Evolutionary conservation across 805 yeast genomes (phyloP), one percentile per base, ranked within the genome.

Genomic region (Huiozyma sinensis): DNA sequence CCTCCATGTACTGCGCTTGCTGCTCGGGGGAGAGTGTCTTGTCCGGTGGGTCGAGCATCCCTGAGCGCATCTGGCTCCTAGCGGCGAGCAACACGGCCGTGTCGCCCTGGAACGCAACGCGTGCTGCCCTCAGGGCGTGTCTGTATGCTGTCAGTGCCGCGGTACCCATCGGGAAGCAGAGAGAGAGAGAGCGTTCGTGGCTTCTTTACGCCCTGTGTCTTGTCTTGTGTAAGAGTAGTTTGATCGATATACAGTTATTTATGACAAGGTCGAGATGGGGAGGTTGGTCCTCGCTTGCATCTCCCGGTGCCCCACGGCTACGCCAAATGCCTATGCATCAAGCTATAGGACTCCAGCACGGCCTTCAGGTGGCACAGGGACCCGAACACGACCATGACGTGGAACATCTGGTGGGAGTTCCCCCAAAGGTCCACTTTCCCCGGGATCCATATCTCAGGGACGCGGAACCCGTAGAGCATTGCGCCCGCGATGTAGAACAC

Each of bases 391-490:
- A 86, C 95, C 55, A 82, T 63, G 5, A 82, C 64, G 57, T 86
- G 95, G 61, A 87, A 86, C 5, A 86, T 73, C 58, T 87, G 95
- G 59, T 87, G 96, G 7, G 92, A 81, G 51, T 81, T 81, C 7
- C 95, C 95, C 51, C 75, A 66, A 10, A 75, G 51, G 53, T 86
- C 95, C 52, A 75, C 83, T 32, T 42, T 59, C 0, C 88, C 88
- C 0, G 87, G 86, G 6, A 51, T 53, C 40, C 71, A 69, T 38
- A 83, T 66, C 58, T 88, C 97, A 0, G 97, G 97, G 28, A 86
- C 60, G 47, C 95, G 69, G 41, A 71, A 65, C 0, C 95, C 95
- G 58, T 88, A 88, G 37, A 88, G 60, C 0, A 71, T 63, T 0
- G 96, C 95, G 1, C 97, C 97, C 1, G 66, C 49, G 6, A 86